Base-by-base conservation (phyloP, 129 eudicot genomes). In the Artemisia tridentata region DNA sequence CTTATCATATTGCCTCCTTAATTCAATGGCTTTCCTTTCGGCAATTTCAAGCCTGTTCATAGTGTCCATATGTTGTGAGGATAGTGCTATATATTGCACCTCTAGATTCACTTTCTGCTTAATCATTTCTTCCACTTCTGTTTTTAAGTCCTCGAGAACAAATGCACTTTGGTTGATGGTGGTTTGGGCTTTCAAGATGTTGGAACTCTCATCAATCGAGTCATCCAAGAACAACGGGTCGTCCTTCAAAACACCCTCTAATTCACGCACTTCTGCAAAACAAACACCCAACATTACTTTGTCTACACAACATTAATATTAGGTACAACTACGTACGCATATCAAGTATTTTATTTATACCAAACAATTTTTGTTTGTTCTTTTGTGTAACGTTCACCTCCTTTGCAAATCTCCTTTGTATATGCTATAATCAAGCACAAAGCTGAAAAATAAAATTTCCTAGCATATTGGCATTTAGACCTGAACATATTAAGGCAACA, bases 31-130 rank as follows among this genome's bases (percentile, higher is more conserved):
- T 69, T 54, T 69, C 6, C 4, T 14, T 55, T 69, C 53, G 7
- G 64, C 64, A 69, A 31, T 63, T 69, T 54, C 64, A 69, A 69
- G 17, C 25, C 60, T 69, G 52, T 69, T 69, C 74, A 69, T 54
- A 20, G 41, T 20, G 12, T 54, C 21, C 64, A 69, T 53, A 8
- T 69, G 65, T 38, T 69, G 52, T 53, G 47, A 31, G 18, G 59
- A 7, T 38, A 38, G 1, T 38, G 45, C 45, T 38, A 38, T 38
- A 38, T 38, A 38, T 38, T 38, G 45, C 10, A 38, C 45, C 45
- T 38, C 49, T 13, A 68, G 47, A n/a, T 68, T 52, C 61, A 51
- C 54, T 21, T 68, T 23, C 11, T 53, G 60, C 10, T 16, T 31
- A 29, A 69, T 69, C 17, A 54, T 3, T 54, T 55, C 53, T 38